Evolutionary conservation across 805 yeast species (phyloP).

Genomic region (Candida saitoana): DNA sequence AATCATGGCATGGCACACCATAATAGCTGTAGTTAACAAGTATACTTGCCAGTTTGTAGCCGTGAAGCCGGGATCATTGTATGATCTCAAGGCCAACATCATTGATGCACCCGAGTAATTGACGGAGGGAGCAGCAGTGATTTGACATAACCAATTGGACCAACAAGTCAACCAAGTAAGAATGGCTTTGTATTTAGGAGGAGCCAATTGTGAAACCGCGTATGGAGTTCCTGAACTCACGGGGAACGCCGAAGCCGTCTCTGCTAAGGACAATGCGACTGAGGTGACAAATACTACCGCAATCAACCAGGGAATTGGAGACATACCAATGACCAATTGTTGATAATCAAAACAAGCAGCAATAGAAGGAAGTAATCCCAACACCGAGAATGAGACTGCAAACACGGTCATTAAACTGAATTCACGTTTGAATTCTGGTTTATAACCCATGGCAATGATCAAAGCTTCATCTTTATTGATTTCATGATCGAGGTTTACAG

Average conservation of each 20-base stretch:
- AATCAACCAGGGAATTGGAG: slow-evolving; percentile 58
- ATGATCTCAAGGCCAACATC: slow-evolving; percentile 49
- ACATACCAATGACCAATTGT: slow-evolving; percentile 56
- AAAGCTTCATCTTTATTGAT: slow-evolving; percentile 49
- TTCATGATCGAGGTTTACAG: slow-evolving; percentile 45
- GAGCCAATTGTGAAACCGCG: slow-evolving; percentile 61
- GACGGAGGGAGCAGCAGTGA: slow-evolving; percentile 60
- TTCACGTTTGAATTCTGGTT: slow-evolving; percentile 58
- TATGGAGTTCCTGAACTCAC: slow-evolving; percentile 68
- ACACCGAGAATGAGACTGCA: slow-evolving; percentile 60
- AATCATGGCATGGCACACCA: slow-evolving; percentile 43
- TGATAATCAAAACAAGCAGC: slow-evolving; percentile 61
- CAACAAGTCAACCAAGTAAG: slow-evolving; percentile 63
- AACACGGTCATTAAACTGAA: slow-evolving; percentile 56
- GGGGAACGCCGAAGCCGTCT: slow-evolving; percentile 62
- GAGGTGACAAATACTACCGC: slow-evolving; percentile 53
- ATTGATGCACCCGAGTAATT: slow-evolving; percentile 53
- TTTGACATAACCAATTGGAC: slow-evolving; percentile 62
- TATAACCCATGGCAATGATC: slow-evolving; percentile 56
- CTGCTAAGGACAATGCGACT: slow-evolving; percentile 63
- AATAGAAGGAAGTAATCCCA: slow-evolving; percentile 62
- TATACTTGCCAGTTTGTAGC: slow-evolving; percentile 49
- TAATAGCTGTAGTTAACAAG: slow-evolving; percentile 50
- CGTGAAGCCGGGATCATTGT: slow-evolving; percentile 34
- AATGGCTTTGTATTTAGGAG: slow-evolving; percentile 48